These are phyloP conservation scores for Astrephomene gubernaculifera DNA, from an alignment of 139 green algal species.

Conservation along the genomic window DNA sequence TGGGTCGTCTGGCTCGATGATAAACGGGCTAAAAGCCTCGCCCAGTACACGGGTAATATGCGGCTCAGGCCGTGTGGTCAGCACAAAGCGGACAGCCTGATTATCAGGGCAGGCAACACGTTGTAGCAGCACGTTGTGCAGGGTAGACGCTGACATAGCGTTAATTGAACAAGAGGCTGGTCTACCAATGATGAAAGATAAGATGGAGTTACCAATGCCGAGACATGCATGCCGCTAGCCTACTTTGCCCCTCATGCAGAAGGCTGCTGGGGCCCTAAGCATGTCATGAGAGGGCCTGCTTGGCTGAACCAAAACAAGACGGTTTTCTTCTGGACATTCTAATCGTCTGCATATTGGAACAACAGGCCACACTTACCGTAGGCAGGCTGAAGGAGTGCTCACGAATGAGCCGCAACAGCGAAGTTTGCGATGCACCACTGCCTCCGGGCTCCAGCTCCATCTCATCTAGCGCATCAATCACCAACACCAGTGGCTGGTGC, in stretches of 20 bases:
- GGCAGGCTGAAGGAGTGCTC: background rate
- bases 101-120: background rate
- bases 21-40: background rate
- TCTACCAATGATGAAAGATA: too few species aligned
- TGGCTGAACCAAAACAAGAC: too few species aligned
- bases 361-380: background rate
- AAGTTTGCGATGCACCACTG: background rate
- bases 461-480: conserved; percentile 9
- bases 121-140: too few species aligned
- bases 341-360: background rate
- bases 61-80: background rate
- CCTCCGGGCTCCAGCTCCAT: background rate
- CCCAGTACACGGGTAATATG: background rate
- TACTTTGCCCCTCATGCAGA: too few species aligned
- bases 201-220: too few species aligned
- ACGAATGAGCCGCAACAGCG: background rate
- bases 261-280: too few species aligned
- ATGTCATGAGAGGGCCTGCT: too few species aligned
- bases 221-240: too few species aligned
- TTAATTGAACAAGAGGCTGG: too few species aligned
- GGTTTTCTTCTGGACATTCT: too few species aligned
- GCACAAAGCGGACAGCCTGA: background rate
- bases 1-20: background rate
- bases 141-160: too few species aligned
- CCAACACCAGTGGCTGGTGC: background rate